Evolutionary conservation across 2,329 filamentous ascomycete species (phyloP).

Genomic region (Sodiomyces alkalinus): DNA sequence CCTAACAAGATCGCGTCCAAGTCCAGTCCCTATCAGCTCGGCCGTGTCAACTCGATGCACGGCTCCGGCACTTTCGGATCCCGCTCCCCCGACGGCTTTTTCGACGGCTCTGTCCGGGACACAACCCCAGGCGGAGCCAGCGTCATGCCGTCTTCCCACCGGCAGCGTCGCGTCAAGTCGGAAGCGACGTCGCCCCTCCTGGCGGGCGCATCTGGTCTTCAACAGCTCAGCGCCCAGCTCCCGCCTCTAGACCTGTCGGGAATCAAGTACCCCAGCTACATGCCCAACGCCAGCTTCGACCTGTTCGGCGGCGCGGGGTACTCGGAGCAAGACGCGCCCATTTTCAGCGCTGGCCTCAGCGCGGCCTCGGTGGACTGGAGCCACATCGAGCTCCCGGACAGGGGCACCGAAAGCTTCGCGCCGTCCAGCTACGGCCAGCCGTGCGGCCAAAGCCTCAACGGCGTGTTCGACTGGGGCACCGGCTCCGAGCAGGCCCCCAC

Average conservation of each 20-base stretch:
- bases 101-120: conserved; percentile 22
- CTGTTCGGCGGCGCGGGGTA: conserved; percentile 30
- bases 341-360: conserved; percentile 47
- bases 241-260: conserved; percentile 44
- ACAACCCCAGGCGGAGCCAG: too few relatives aligned
- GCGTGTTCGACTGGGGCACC: conserved; percentile 32
- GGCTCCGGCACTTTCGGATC: conserved; percentile 33
- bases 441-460: conserved; percentile 32
- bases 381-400: conserved; percentile 29
- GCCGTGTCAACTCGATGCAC: conserved; percentile 41
- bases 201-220: conserved; percentile 29
- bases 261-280: conserved; percentile 34
- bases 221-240: conserved; percentile 35
- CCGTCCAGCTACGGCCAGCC: conserved; percentile 40
- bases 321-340: conserved; percentile 37
- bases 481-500: conserved; percentile 39
- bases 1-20: conserved; percentile 46
- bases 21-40: conserved; percentile 45
- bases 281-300: conserved; percentile 32
- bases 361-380: conserved; percentile 33
- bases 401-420: conserved; percentile 31
- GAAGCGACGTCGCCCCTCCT: conserved; percentile 46
- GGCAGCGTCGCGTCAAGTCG: conserved; percentile 41
- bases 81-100: conserved; percentile 26
- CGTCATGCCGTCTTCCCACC: conserved; percentile 22